Evolutionary conservation across 164 flowering plant genomes (phyloP).

Genomic region (Pachysandra terminalis): DNA sequence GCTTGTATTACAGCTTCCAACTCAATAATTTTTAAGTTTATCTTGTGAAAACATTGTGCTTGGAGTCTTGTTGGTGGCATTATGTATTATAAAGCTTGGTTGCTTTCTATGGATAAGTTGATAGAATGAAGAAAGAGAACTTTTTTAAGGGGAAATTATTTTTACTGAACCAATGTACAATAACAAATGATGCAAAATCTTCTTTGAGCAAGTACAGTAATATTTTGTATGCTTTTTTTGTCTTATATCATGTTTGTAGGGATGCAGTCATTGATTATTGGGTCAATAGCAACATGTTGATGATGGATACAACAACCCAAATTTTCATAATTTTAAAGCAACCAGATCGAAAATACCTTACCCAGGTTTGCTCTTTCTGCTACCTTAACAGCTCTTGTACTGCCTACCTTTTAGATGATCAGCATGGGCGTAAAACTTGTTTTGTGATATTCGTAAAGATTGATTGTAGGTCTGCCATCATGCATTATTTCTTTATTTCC

Average conservation of each 20-base stretch:
- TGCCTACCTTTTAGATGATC: not conserved
- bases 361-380: conserved; percentile 47
- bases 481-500: too few relatives aligned
- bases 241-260: conserved; percentile 27
- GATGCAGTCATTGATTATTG: conserved; percentile 75
- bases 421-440: not conserved
- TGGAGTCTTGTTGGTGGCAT: too few relatives aligned
- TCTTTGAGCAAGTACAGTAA: not conserved
- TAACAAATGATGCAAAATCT: not conserved
- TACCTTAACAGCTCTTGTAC: not conserved
- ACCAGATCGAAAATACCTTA: conserved; percentile 54
- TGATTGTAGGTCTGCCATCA: too few relatives aligned
- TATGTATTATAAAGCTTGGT: too few relatives aligned
- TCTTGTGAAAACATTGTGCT: too few relatives aligned
- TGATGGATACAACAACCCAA: conserved; percentile 59
- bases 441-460: not conserved
- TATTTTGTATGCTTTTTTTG: not conserved
- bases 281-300: conserved; percentile 71
- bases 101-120: too few relatives aligned
- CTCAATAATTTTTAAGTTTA: too few relatives aligned
- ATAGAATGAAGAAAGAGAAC: too few relatives aligned
- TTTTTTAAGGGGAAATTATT: not conserved
- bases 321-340: conserved; percentile 64
- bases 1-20: too few relatives aligned
- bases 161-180: not conserved